phyloP scores from a whole-genome alignment of 139 green algal species.

The Tetraselmis striata region DNA sequence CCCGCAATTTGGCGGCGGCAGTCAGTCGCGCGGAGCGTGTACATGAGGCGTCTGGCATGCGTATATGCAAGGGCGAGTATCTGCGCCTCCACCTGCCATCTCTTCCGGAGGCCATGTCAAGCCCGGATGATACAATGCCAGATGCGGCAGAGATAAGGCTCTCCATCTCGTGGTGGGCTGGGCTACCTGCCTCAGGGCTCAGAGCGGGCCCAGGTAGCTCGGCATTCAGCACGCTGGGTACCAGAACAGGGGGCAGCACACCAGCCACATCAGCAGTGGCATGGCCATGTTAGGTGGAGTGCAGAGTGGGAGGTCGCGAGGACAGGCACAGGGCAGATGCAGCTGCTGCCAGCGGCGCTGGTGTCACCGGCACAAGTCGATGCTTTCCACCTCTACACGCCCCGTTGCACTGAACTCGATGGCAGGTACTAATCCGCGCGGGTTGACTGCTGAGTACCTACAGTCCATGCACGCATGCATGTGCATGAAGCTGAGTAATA shows the following conservation, averaged over 20 bases:
- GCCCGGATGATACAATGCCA: background rate
- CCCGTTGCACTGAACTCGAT: constrained; percentile 20
- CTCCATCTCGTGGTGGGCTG: background rate
- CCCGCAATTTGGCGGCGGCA: too few species aligned
- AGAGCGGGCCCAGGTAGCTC: background rate
- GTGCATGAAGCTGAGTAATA: too few species aligned
- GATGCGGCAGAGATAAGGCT: background rate
- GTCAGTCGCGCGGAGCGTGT: too few species aligned
- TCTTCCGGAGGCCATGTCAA: background rate
- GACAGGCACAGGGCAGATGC: too few species aligned
- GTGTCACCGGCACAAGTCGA: constrained; percentile 41
- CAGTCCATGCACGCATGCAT: too few species aligned
- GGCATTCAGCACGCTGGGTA: background rate
- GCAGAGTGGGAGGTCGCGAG: too few species aligned
- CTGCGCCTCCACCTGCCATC: background rate
- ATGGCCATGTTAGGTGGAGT: too few species aligned
- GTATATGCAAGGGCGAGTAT: too few species aligned
- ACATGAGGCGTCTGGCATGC: too few species aligned
- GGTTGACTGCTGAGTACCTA: constrained; percentile 21
- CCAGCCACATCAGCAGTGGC: too few species aligned
- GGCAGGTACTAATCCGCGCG: constrained; percentile 44
- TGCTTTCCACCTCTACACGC: constrained; percentile 19
- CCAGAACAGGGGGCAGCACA: background rate
- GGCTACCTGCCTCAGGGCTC: background rate
- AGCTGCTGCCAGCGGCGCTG: background rate